Evolutionary conservation across 805 yeast species (phyloP), one percentile per base, ranked within the genome.

Genomic region (Candida odintsovae): DNA sequence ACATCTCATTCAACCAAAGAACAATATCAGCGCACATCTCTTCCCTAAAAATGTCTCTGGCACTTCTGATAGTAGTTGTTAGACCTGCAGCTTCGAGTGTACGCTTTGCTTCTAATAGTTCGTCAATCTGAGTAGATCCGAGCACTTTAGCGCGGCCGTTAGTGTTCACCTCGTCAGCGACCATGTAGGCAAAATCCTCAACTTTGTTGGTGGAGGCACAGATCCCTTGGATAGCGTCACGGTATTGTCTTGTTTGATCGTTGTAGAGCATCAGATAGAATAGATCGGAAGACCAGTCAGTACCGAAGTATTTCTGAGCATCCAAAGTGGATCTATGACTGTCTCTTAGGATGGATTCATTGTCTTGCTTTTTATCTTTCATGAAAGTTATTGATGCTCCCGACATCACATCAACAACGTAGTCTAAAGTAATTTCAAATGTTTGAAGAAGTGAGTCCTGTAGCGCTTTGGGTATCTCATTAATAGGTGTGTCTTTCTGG

Each of bases 11-110:
- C 6, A 88, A 59, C 90, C 94, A 85, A n/a, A 61, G 55, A 7
- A 86, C 60, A 18, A 88, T 78, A 50, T 83, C 89, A 38, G 77
- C 82, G 53, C 85, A 82, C 86, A 86, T 81, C 47, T 85, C 90
- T 58, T 89, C 96, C 44, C 94, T 69, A 58, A 86, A 83, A 7
- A 77, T 67, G 57, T 88, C 95, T 47, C 90, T 68, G 16, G 78
- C 71, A 44, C 82, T 77, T 46, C 88, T 67, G 15, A 89, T 81
- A 41, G 86, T 76, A 1, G 83, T 74, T 2, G 83, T 76, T 18
- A 86, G 67, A 0, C 90, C 90, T 0, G 88, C 82, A 0, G 80
- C 66, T 20, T 78, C 76, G 26, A 88, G 63, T 3, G 73, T 66
- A n/a, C 67, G 66, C 55, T 84, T 84, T 31, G 83, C 70, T 35